These are phyloP conservation scores for Magnusiomyces paraingens DNA, from an alignment of 1,139 yeast genomes.

Conservation along the genomic window DNA sequence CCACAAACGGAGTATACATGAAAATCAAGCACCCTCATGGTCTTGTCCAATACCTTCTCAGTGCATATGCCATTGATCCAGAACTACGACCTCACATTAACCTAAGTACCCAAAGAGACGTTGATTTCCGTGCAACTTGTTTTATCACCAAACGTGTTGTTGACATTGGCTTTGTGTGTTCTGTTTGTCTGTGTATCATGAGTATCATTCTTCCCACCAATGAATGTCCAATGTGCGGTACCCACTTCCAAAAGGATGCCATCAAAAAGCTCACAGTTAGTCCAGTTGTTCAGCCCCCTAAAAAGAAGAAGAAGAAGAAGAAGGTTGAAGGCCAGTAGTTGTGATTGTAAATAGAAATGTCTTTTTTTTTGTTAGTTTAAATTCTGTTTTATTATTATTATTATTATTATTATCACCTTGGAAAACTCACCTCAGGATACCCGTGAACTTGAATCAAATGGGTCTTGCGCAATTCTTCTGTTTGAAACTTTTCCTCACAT, in stretches of 20 bases:
- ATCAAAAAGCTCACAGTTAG: conserved; percentile 48
- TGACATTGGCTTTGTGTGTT: conserved; percentile 91
- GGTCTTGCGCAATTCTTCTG: conserved; percentile 38
- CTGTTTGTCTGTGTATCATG: conserved; percentile 78
- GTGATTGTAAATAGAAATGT: not conserved
- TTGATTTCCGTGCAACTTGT: conserved; percentile 93
- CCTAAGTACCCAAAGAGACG: conserved; percentile 77
- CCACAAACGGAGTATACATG: conserved; percentile 85
- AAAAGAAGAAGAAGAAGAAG: conserved; percentile 37
- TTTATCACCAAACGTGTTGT: conserved; percentile 83
- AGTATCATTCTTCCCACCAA: conserved; percentile 43
- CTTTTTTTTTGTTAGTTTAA: not conserved
- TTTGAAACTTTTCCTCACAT: conserved; percentile 37
- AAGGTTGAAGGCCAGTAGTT: not conserved
- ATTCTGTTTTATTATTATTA: not conserved
- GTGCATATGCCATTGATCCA: conserved; percentile 78
- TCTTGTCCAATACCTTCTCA: conserved; percentile 58
- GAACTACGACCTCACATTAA: conserved; percentile 65
- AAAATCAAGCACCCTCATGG: conserved; percentile 69
- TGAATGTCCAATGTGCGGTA: conserved; percentile 61
- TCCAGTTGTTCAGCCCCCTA: conserved; percentile 45
- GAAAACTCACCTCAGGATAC: conserved; percentile 36
- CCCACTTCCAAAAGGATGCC: conserved; percentile 55
- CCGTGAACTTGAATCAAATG: conserved; percentile 49
- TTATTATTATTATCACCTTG: not conserved